Base-by-base conservation (phyloP, 2,329 filamentous ascomycete species). In the Onygenales sp. region DNA sequence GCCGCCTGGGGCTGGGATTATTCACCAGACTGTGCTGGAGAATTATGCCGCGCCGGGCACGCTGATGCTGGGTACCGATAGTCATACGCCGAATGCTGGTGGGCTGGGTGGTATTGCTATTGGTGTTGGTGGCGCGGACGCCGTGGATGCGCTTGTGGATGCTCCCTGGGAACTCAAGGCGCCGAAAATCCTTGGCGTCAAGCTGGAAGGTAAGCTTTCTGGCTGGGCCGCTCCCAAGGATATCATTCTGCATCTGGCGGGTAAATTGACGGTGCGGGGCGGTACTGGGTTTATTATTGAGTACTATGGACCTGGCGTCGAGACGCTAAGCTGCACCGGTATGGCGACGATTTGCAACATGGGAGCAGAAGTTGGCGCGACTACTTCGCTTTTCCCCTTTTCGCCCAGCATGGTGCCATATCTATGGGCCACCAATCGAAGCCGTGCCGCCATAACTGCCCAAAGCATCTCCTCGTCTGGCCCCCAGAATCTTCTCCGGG, bases 51-150 rank as follows among this genome's bases (percentile, higher is more conserved):
- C 92, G n/a, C 93, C 93, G 17, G 93, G 93, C 49, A 74, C 97
- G 62, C 96, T 98, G 91, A 97, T 98, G 90, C 81, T 98, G 42
- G 93, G 93, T 53, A 98, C 93, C 33, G 93, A 98, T 72, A 95
- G 89, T 65, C 93, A 98, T 72, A 96, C 90, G 45, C 93, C 93
- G 43, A 98, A 97, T 67, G 93, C 89, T n/a, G 93, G 93, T 63
- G 93, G 93, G 55, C 77, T 97, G 52, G 90, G 87, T 61, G 91
- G 89, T 3, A 89, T 96, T 64, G 93, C 93, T 7, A 97, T 98
- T 68, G 93, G 93, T 69, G 93, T 98, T 36, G 93, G 93, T 66
- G 93, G 93, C 65, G 93, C 93, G 27, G 93, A 98, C 73, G 93
- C 93, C 27, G 93, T 98, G 2, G 93, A 98, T 73, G 93, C 92